Evolutionary conservation across 305 asterid species (phyloP), one percentile per base, ranked within the genome.

Genomic region (Striga hermonthica): DNA sequence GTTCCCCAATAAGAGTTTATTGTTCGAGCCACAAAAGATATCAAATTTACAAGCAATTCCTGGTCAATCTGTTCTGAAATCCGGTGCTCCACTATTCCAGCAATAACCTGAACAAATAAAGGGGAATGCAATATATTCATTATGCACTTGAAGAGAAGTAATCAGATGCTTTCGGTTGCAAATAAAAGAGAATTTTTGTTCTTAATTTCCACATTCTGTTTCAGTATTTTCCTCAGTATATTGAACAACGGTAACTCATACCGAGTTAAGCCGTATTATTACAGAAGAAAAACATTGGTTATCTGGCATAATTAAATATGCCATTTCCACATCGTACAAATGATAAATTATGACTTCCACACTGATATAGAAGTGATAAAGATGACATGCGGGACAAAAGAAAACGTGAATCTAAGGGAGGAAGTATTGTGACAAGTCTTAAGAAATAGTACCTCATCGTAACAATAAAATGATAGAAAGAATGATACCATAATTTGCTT

Each of bases 1-100:
- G 97, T 91, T 76, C 97, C 98, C 89, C 87, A 91, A 66, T 91
- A 91, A 73, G 98, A 91, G 84, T 91, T 91, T 79, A 89, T 66
- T 64, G 95, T 89, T 64, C 97, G 88, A 76, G 81, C 80, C 74
- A 89, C 87, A 65, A 91, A 89, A 58, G 97, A 91, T 62, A 91
- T 76, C 80, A 80, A 89, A 79, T 89, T 91, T 60, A 91, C 93
- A 76, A 91, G 80, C 50, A 91, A 81, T 40, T 81, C 67, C 69
- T 91, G 95, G 67, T 87, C 91, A 7, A 91, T 81, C 76, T 72
- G 82, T 22, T 91, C 98, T 14, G 95, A 83, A 89, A 92, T 97
- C 80, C 70, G 85, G 64, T 60, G 72, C 76, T 92, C 97, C 76
- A 92, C 83, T 68, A 89, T 57, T 52, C 98, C 98, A 2, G 98